A percentile compares a stretch with the other conserved stretches of the same genome.
These are phyloP conservation scores for Phytophthora citricola DNA, from an alignment of 352 stramenopile species.

Conservation along the genomic window DNA sequence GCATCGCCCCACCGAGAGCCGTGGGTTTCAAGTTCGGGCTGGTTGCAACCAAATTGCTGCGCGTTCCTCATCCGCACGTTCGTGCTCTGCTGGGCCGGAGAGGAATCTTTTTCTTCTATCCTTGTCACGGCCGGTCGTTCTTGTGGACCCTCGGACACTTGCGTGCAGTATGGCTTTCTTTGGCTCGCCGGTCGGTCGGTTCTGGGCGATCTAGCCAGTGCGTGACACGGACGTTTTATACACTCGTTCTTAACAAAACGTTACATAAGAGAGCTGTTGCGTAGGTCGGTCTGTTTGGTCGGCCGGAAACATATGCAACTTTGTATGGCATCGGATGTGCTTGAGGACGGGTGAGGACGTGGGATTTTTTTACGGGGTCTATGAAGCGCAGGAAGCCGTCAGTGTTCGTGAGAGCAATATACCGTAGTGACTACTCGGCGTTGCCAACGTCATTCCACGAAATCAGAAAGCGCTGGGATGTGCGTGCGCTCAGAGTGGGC, in stretches of 20 bases:
- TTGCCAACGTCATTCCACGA: neutral
- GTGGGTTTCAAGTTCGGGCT: neutral
- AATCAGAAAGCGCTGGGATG: neutral
- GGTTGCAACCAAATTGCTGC: neutral
- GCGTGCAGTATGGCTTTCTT: conserved; percentile 1
- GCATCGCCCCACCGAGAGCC: neutral
- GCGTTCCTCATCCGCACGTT: conserved; percentile 9
- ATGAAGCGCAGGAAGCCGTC: too few species aligned
- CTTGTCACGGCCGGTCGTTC: conserved; percentile 17
- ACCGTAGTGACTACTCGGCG: too few species aligned
- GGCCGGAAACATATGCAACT: conserved; percentile 15
- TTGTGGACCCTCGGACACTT: neutral
- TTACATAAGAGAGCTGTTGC: conserved; percentile 35
- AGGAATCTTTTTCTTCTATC: conserved; percentile 5
- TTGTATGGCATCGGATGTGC: conserved; percentile 12
- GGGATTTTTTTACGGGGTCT: neutral
- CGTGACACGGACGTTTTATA: neutral
- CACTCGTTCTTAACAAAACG: conserved; percentile 10
- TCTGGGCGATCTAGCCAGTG: conserved; percentile 2
- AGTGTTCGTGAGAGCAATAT: neutral
- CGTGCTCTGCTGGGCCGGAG: neutral
- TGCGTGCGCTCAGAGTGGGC: neutral
- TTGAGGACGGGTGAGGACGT: neutral
- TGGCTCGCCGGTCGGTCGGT: conserved; percentile 6
- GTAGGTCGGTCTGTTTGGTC: conserved; percentile 25